phyloP scores from a whole-genome alignment of 768 basidiomycete genomes.

The Panellus pusillus region DNA sequence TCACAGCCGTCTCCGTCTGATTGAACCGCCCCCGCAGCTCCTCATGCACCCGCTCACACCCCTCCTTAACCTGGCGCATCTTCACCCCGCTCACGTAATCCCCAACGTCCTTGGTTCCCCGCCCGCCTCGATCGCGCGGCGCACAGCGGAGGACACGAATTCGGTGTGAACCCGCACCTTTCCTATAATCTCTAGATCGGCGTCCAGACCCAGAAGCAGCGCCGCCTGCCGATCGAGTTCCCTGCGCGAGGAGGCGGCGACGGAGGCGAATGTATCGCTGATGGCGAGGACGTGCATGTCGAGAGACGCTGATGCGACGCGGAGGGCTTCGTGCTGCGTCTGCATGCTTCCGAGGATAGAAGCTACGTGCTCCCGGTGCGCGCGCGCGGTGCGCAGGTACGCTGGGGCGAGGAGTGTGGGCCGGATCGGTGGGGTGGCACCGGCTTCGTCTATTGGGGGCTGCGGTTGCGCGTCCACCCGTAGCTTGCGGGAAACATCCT shows the following conservation, averaged over 20 bases:
- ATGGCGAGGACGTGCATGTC: conserved; percentile 74
- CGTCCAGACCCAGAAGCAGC: conserved; percentile 62
- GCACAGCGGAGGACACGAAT: conserved; percentile 66
- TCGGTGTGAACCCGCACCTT: conserved; percentile 71
- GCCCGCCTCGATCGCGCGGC: conserved; percentile 71
- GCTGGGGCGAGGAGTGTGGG: conserved; percentile 66
- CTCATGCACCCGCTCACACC: conserved; percentile 67
- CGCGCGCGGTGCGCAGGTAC: conserved; percentile 61
- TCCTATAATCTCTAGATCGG: conserved; percentile 71
- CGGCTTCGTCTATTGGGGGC: conserved; percentile 68
- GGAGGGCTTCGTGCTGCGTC: conserved; percentile 67
- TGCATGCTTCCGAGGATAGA: conserved; percentile 53
- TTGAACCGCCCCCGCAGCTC: conserved; percentile 57
- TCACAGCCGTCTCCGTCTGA: conserved; percentile 54
- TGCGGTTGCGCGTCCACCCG: conserved; percentile 60
- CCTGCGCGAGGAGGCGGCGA: conserved; percentile 52
- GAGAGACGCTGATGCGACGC: conserved; percentile 70
- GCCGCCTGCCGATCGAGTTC: conserved; percentile 69
- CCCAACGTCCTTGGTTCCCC: conserved; percentile 65
- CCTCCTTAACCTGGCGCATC: conserved; percentile 80
- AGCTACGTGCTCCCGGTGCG: conserved; percentile 63
- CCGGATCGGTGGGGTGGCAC: conserved; percentile 72
- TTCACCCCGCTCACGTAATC: conserved; percentile 79
- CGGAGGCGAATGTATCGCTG: conserved; percentile 65
- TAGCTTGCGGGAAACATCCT: conserved; percentile 66